Base-by-base conservation (phyloP, 164 flowering plant species). In the Hamamelis virginiana region DNA sequence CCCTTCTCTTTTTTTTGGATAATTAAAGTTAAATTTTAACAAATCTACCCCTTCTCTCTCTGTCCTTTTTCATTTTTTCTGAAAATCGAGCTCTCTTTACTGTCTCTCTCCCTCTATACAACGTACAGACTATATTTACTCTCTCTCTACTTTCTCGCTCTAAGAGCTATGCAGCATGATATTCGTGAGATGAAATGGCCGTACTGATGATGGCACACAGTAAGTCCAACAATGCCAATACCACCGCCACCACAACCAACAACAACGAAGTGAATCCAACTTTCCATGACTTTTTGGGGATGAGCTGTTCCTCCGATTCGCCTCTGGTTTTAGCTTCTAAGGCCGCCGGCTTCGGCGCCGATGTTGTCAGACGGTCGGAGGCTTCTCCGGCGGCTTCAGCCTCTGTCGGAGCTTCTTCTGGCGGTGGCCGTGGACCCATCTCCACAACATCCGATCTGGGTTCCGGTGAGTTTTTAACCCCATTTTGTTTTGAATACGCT, bases 211-310 rank as follows among this genome's bases (percentile, higher is more conserved):
- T 73, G 77, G 78, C 74, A 53, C 75, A 77, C 59, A 72, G 60
- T 25, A 77, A 53, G 6, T 2, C 41, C 46, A 72, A 16, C 68
- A 55, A n/a, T 45, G 59, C 6, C 18, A 64, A 56, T 28, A 60
- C 3, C 45, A 59, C 1, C 21, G 1, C 2, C 52, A 53, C 66
- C 21, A 19, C n/a, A n/a, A n/a, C 43, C 66, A 60, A 6, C 65
- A 62, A 21, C 58, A 63, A 60, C 56, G 75, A 59, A 48, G 69
- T 56, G 51, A 78, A 78, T 58, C 79, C 80, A 21, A 69, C 83
- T 70, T 85, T 86, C 55, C 92, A 90, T 72, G 96, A 88, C 68
- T 87, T 90, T 76, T 74, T 91, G 50, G 90, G 96, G 67, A 73
- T 71, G 69, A 85, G 74, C 44, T 75, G 75, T 71, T 66, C 66